Conservation (phyloP, 257 asterid genomes). For the Ehretia macrophylla region DNA sequence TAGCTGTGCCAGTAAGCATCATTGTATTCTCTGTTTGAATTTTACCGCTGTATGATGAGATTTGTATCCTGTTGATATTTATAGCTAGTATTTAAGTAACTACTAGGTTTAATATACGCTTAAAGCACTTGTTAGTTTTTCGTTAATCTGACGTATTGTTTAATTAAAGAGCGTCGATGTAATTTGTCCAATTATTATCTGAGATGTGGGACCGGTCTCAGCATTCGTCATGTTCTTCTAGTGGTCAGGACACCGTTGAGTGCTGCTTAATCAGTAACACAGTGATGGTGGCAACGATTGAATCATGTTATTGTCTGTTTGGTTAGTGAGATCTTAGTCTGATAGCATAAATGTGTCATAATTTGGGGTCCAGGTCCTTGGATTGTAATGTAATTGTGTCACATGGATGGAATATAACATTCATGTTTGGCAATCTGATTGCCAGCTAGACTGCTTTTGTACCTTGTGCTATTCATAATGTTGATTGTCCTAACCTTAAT, state of each 20-base stretch:
- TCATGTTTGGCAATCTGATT: not conserved
- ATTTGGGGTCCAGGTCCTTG: not conserved
- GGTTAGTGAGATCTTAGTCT: not conserved
- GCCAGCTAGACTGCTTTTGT: not conserved
- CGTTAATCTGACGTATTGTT: not conserved
- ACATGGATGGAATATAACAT: not conserved
- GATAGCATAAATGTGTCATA: not conserved
- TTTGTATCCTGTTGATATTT: too few relatives aligned
- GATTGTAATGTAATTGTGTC: not conserved
- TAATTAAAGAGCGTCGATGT: not conserved
- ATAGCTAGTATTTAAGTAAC: not conserved
- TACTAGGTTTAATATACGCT: too few relatives aligned
- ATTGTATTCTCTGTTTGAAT: not conserved
- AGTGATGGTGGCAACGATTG: not conserved
- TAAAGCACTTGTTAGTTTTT: not conserved
- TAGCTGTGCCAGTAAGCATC: conserved; percentile 77
- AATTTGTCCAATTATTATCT: not conserved
- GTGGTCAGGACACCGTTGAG: not conserved
- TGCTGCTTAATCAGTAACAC: not conserved
- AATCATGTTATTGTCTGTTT: not conserved
- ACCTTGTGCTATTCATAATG: not conserved
- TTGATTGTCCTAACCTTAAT: not conserved
- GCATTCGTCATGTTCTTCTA: not conserved
- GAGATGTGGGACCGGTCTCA: not conserved
- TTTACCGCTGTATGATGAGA: not conserved